Evolutionary conservation across 495 filamentous ascomycete species (phyloP).

Genomic region (Immersiella caudata): DNA sequence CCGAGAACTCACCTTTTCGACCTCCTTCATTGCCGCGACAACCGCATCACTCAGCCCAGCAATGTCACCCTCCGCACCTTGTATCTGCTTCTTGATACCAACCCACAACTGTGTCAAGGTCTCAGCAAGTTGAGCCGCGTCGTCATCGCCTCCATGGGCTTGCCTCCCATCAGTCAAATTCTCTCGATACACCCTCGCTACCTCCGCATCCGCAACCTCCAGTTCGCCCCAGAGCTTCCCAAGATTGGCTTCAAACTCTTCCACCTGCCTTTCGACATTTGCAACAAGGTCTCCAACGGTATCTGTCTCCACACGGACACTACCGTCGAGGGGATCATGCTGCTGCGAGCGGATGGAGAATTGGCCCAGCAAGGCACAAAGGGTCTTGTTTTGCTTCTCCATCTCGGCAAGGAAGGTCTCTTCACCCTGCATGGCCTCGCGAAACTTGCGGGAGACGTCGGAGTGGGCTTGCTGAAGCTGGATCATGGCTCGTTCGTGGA

Average conservation of each 20-base stretch:
- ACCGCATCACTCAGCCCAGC: conserved; percentile 22
- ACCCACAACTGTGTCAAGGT: conserved; percentile 19
- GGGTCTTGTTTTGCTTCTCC: conserved; percentile 20
- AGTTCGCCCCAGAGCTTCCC: conserved; percentile 24
- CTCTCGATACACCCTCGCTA: conserved; percentile 28
- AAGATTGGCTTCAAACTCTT: conserved; percentile 31
- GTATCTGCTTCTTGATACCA: conserved; percentile 24
- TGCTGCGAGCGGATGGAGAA: conserved; percentile 24
- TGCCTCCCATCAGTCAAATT: background rate
- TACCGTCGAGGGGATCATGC: conserved; percentile 13
- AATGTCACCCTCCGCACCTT: conserved; percentile 21
- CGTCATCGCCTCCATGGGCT: background rate
- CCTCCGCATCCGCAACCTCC: conserved; percentile 32
- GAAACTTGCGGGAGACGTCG: conserved; percentile 21
- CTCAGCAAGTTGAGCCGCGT: conserved; percentile 9
- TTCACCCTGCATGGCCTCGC: conserved; percentile 17
- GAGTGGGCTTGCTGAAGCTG: conserved; percentile 28
- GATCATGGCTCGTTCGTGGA: conserved; percentile 24
- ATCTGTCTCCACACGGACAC: conserved; percentile 15
- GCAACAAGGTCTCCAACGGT: conserved; percentile 30
- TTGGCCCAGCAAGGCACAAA: conserved; percentile 16
- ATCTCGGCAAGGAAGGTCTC: conserved; percentile 23
- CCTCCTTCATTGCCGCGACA: conserved; percentile 21
- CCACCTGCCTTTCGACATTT: conserved; percentile 27
- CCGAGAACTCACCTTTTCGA: conserved; percentile 28